A percentile compares a stretch with the other conserved stretches of the same genome.
Evolutionary conservation across 495 filamentous ascomycete species (phyloP).

Genomic region (Platismatia glauca): DNA sequence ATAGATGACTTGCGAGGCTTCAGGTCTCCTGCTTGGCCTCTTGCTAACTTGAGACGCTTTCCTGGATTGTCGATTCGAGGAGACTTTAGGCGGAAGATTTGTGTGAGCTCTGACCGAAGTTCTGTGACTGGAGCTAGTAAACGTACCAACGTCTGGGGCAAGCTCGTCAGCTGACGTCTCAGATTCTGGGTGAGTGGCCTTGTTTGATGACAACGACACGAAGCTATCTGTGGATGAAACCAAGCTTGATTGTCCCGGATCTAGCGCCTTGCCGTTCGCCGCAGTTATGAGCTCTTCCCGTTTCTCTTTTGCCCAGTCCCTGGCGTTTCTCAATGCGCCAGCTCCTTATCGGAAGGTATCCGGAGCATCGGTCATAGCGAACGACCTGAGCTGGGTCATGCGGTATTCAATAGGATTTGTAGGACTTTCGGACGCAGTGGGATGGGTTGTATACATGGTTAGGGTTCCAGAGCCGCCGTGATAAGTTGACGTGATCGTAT

Average conservation of each 20-base stretch:
- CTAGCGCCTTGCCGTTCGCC: no score
- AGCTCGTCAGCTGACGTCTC: no score
- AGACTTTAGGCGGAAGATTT: background rate
- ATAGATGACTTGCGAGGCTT: no score
- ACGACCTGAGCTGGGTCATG: slow-evolving; percentile 14
- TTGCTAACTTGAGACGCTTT: background rate
- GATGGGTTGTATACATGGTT: slow-evolving; percentile 2
- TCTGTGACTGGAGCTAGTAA: slow-evolving; percentile 6
- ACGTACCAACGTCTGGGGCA: slow-evolving; percentile 6
- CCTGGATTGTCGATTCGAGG: background rate
- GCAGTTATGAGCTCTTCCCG: no score
- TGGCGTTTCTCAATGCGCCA: background rate
- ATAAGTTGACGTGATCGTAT: slow-evolving; percentile 13
- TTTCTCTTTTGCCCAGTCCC: no score
- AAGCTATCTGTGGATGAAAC: no score
- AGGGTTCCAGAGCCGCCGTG: slow-evolving; percentile 6
- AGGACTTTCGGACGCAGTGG: no score
- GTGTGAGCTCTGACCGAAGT: background rate
- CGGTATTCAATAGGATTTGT: slow-evolving; percentile 18
- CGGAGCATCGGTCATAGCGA: background rate
- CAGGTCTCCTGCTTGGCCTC: no score
- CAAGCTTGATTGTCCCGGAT: no score
- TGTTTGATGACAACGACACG: no score
- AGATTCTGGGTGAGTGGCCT: no score
- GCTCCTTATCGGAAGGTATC: background rate